These are phyloP conservation scores for Sonneratia caseolaris DNA, from an alignment of 345 rosid genomes.

Conservation along the genomic window DNA sequence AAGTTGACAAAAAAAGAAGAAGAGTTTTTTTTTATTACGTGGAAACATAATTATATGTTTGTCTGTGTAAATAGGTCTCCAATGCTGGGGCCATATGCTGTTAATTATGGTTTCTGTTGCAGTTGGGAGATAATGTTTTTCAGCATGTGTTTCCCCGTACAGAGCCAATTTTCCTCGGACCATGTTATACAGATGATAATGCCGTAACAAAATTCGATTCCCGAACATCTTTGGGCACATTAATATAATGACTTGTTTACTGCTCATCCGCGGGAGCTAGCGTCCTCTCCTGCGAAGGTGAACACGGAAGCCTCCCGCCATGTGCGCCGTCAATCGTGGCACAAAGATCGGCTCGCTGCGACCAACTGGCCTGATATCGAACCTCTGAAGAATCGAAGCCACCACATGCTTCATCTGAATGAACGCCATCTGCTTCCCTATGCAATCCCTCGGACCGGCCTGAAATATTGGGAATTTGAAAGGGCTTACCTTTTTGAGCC, in stretches of 20 bases:
- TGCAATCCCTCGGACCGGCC: slow-evolving; percentile 40
- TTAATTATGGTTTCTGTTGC: too few relatives aligned
- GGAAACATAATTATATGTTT: not conserved
- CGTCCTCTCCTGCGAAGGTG: slow-evolving; percentile 15
- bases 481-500: slow-evolving; percentile 33
- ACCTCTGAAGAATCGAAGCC: slow-evolving; percentile 23
- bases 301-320: slow-evolving; percentile 36
- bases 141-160: not conserved
- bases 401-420: slow-evolving; percentile 39
- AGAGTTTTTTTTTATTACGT: not conserved
- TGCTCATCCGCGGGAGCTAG: not conserved
- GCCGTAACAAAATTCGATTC: not conserved
- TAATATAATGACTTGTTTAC: not conserved
- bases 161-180: not conserved
- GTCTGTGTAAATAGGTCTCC: too few relatives aligned
- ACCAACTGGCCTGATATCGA: slow-evolving; percentile 17
- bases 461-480: slow-evolving; percentile 34
- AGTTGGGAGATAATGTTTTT: not conserved
- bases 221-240: not conserved
- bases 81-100: not conserved
- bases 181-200: not conserved
- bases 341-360: slow-evolving; percentile 25
- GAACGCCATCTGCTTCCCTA: slow-evolving; percentile 41
- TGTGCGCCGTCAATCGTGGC: slow-evolving; percentile 40
- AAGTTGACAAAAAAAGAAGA: not conserved